Conservation (phyloP, 1,284 basidiomycete species). For the Papiliotrema fonsecae region DNA sequence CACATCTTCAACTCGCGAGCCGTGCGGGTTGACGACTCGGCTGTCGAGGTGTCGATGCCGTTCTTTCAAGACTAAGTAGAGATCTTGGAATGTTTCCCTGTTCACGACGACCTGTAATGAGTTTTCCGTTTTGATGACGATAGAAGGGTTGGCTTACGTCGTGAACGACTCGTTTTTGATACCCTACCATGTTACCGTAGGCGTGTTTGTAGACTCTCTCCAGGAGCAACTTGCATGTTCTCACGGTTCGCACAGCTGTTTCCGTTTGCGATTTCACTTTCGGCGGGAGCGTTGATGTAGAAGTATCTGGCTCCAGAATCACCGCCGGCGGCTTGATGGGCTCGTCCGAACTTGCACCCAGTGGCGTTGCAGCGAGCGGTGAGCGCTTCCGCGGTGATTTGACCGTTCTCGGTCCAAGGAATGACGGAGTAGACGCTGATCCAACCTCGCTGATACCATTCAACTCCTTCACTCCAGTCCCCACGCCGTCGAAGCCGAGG, state of each 20-base stretch:
- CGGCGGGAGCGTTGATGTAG: slow-evolving; percentile 2
- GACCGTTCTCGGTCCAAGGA: background rate
- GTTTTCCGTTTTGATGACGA: background rate
- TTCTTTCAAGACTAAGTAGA: slow-evolving; percentile 80
- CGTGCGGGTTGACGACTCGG: slow-evolving; percentile 69
- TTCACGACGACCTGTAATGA: slow-evolving; percentile 57
- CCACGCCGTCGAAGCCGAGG: slow-evolving; percentile 19
- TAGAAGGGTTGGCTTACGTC: slow-evolving; percentile 52
- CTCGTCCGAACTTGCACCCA: slow-evolving; percentile 2
- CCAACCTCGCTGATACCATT: slow-evolving; percentile 4
- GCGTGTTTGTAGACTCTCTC: slow-evolving; percentile 79
- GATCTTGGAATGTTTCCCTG: slow-evolving; percentile 76
- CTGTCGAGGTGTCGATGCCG: slow-evolving; percentile 74
- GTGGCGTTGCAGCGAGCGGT: slow-evolving; percentile 25
- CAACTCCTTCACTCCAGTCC: background rate
- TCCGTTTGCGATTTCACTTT: background rate
- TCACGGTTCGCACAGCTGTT: slow-evolving; percentile 56
- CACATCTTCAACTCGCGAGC: slow-evolving; percentile 38
- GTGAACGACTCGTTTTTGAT: slow-evolving; percentile 80
- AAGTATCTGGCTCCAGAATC: slow-evolving; percentile 10
- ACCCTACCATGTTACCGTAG: slow-evolving; percentile 71
- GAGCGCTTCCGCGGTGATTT: slow-evolving; percentile 21
- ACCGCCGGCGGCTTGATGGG: slow-evolving; percentile 10
- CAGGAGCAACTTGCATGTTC: slow-evolving; percentile 73
- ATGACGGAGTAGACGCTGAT: slow-evolving; percentile 7